Conservation (phyloP, 371 early-diverging fungal species). For the Syncephalastrum contaminatum region DNA sequence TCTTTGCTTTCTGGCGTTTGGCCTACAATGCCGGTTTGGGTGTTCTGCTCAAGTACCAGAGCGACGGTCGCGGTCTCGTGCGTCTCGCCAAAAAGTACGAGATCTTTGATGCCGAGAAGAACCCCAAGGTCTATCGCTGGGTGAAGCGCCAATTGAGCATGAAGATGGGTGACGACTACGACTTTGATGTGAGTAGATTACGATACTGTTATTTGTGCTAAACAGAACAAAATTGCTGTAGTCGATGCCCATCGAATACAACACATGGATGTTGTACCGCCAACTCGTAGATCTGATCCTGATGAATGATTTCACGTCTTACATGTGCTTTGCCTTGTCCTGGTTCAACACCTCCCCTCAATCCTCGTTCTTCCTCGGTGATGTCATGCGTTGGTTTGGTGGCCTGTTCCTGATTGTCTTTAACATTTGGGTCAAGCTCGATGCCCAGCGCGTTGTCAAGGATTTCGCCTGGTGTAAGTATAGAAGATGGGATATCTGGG, state of each 20-base stretch:
- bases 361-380: constrained; percentile 50
- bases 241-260: constrained; percentile 89
- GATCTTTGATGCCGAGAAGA: constrained; percentile 56
- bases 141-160: constrained; percentile 69
- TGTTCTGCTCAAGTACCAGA: constrained; percentile 77
- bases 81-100: constrained; percentile 61
- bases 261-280: constrained; percentile 93
- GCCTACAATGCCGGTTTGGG: constrained; percentile 90
- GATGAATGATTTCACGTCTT: constrained; percentile 88
- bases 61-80: constrained; percentile 70
- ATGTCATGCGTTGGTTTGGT: constrained; percentile 71
- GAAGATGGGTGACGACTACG: constrained; percentile 88
- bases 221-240: constrained; percentile 17
- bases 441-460: constrained; percentile 95
- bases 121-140: constrained; percentile 59
- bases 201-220: constrained; percentile 6
- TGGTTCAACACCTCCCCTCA: constrained; percentile 61
- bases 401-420: constrained; percentile 81
- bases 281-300: constrained; percentile 92
- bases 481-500: background rate
- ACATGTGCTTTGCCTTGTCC: constrained; percentile 81
- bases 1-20: constrained; percentile 86
- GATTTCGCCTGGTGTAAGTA: constrained; percentile 96
- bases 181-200: constrained; percentile 71
- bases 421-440: constrained; percentile 94